Base-by-base conservation (phyloP, 495 filamentous ascomycete species). In the Talaromyces thailandensis region DNA sequence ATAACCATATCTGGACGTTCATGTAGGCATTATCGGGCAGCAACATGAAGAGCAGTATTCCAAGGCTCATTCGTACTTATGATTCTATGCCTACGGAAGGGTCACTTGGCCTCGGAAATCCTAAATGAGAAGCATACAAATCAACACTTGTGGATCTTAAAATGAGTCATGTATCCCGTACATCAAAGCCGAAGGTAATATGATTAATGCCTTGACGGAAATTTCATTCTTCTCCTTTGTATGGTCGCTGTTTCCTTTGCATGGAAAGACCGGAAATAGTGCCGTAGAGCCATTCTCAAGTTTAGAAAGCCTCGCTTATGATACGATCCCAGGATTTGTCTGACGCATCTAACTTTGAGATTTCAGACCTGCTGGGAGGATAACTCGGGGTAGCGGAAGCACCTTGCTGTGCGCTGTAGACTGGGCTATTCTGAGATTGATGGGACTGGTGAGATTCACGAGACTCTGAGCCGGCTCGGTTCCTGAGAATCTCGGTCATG, bases 311-410 rank as follows among this genome's bases (percentile, higher is more conserved):
- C 16, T 58, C 56, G 31, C 56, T 58, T 14, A 58, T 58, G 3
- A 58, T 58, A 3, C 56, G 56, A 37, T 58, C 56, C 56, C 56
- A 58, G 2, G 56, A 58, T 18, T 58, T 58, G 4, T 58, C 56
- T 11, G 56, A 18, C 12, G 40, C 56, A 35, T 58, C 31, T n/a
- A 58, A 35, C 25, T 28, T 56, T 6, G 25, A 31, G 23, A 31
- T 14, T 24, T 56, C 52, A 26, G 6, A 18, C 29, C 25, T 31
- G 25, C 32, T 35, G 23, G 56, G 32, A 21, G 21, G 28, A 7
- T 40, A 23, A 31, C 28, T 21, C 1, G 16, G 56, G 8, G 29
- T 3, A 6, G 32, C 56, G 21, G 56, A 35, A 23, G 56, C n/a
- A 4, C 29, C 32, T n/a, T 35, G 56, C 8, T 23, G 56, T 35